Base-by-base conservation (phyloP, 2,329 filamentous ascomycete species). In the Thermomyces lanuginosus region DNA sequence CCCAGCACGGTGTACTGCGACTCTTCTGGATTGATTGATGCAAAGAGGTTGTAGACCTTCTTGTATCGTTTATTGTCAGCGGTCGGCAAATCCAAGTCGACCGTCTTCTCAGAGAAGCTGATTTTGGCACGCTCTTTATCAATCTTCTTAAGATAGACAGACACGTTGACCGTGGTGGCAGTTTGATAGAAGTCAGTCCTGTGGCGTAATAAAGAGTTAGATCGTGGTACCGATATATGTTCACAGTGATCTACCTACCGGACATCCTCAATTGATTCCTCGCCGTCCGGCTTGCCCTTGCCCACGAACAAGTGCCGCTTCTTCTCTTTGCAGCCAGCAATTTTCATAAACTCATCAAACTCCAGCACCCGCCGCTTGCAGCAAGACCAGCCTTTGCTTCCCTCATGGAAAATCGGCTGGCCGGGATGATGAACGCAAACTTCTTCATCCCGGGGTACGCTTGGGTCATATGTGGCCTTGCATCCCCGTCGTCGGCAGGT, bases 341-440 rank as follows among this genome's bases (percentile, higher is more conserved):
- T 86, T 55, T 80, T 89, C 74, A 98, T 74, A 56, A 98, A 98
- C 54, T 95, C 77, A 51, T 98, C 84, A 53, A 98, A 98, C 49
- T 98, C 89, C 32, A 98, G 60, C 31, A 98, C 89, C 19, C 83
- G 69, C 43, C 82, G 66, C 68, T 95, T 95, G 60, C 89, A 98
- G 63, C 89, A 98, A 33, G 74, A 83, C 66, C 89, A 98, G 1
- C 89, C 89, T 61, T 98, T 98, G 58, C 81, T 92, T 18, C 89
- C 89, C 60, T 98, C 89, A 52, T 98, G 89, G 59, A 98, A 98
- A 39, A 98, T 76, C 13, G 89, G 81, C 12, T 68, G 71, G 4
- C 89, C 89, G 0, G 89, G 84, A 55, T 98, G 89, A 46, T 92
- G 76, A 24, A 80, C 65, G 49, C 89, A 98, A 34, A 70, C 64